Percentiles rank a stretch among this genome's conserved stretches.
phyloP scores from a whole-genome alignment of 1,284 basidiomycete species.

The Fomitopsis palustris region DNA sequence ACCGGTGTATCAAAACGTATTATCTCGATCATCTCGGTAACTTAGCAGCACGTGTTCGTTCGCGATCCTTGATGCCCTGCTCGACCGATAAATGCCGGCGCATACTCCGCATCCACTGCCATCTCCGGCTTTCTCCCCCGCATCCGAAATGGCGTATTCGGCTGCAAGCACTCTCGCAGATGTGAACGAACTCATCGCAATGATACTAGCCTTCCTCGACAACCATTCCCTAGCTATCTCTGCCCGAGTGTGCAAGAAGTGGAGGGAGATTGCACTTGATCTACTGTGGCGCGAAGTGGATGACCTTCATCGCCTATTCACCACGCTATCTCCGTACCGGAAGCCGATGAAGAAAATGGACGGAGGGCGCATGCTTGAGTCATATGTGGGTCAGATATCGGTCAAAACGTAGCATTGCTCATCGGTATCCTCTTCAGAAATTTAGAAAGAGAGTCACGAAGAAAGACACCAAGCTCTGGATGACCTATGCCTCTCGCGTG shows the following conservation, averaged over 20 bases:
- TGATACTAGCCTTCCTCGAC: constrained; percentile 27
- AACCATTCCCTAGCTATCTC: constrained; percentile 19
- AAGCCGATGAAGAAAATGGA: constrained; percentile 13
- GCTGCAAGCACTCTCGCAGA: background rate
- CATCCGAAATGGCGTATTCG: background rate
- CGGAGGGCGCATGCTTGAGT: background rate
- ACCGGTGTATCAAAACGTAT: background rate
- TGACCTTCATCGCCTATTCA: constrained; percentile 42
- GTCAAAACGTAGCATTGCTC: background rate
- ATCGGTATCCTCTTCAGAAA: constrained; percentile 22
- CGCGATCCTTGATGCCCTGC: background rate
- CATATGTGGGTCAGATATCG: constrained; percentile 1
- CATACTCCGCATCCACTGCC: background rate
- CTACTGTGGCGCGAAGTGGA: constrained; percentile 24
- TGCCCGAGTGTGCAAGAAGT: constrained; percentile 24
- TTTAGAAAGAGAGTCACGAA: constrained; percentile 43
- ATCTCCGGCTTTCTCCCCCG: background rate
- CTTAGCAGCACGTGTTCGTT: background rate
- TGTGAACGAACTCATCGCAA: constrained; percentile 25
- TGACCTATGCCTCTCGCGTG: constrained; percentile 50
- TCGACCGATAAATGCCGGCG: background rate
- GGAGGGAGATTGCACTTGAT: constrained; percentile 28
- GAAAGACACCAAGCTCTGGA: constrained; percentile 53
- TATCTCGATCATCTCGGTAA: background rate
- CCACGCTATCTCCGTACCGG: constrained; percentile 40